A percentile compares a stretch with the other conserved stretches of the same genome.
phyloP scores from a whole-genome alignment of 148 eudicot species.

The Pouteria glomerata region DNA sequence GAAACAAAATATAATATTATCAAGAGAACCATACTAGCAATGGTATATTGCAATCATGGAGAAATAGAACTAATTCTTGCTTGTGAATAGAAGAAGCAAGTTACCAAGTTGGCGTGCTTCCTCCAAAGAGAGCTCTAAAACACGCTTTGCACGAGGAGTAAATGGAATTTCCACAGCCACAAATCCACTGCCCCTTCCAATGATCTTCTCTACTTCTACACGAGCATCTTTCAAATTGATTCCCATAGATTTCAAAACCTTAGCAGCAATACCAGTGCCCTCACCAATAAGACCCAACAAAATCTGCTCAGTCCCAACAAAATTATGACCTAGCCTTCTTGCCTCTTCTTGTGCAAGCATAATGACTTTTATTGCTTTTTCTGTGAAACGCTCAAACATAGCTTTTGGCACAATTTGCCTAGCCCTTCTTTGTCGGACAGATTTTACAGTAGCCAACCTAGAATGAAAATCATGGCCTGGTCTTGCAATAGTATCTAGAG shows the following conservation, averaged over 20 bases:
- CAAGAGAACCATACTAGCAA: too few relatives aligned
- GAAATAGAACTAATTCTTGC: too few relatives aligned
- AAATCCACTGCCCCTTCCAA: slow-evolving; percentile 84
- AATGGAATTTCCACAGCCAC: slow-evolving; percentile 83
- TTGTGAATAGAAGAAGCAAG: neutral
- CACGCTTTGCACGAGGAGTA: slow-evolving; percentile 89
- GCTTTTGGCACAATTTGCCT: slow-evolving; percentile 57
- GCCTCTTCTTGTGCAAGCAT: slow-evolving; percentile 99
- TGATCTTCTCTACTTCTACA: slow-evolving; percentile 86
- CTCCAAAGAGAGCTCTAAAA: slow-evolving; percentile 66
- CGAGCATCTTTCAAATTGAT: slow-evolving; percentile 85
- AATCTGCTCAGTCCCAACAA: slow-evolving; percentile 92
- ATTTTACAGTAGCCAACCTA: slow-evolving; percentile 47
- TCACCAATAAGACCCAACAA: slow-evolving; percentile 83
- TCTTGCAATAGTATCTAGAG: slow-evolving; percentile 41
- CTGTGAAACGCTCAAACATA: slow-evolving; percentile 95
- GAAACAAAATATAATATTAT: too few relatives aligned
- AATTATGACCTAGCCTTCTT: slow-evolving; percentile 80
- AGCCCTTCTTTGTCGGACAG: slow-evolving; percentile 42
- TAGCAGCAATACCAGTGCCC: slow-evolving; percentile 90
- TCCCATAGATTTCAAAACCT: slow-evolving; percentile 87
- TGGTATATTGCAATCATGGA: too few relatives aligned
- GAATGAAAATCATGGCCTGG: slow-evolving; percentile 40
- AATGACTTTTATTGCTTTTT: slow-evolving; percentile 89
- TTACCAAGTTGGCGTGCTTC: slow-evolving; percentile 90